Conservation (phyloP, 2,329 filamentous ascomycete species). For the Decorospora gaudefroyi region DNA sequence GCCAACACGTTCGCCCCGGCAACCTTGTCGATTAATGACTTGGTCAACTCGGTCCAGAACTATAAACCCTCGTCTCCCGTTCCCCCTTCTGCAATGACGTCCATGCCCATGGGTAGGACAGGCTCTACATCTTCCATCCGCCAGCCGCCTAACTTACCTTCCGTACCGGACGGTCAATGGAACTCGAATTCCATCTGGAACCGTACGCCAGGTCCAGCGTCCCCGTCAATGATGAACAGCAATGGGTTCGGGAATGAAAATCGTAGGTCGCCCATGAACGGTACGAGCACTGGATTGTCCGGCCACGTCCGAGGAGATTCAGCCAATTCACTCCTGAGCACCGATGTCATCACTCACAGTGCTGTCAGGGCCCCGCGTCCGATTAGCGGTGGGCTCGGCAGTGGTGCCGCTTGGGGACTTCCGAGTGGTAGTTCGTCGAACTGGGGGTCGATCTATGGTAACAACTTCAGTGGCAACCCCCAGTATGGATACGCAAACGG, state of each 20-base stretch:
- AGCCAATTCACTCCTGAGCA: conserved; percentile 49
- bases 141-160: conserved; percentile 43
- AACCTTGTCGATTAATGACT: conserved; percentile 43
- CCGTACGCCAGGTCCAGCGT: conserved; percentile 39
- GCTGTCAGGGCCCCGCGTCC: conserved; percentile 24
- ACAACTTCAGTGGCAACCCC: conserved; percentile 25
- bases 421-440: conserved; percentile 28
- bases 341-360: conserved; percentile 25
- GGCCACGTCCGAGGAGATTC: conserved; percentile 53
- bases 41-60: conserved; percentile 46
- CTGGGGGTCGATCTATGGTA: conserved; percentile 35
- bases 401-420: conserved; percentile 42
- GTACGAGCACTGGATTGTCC: conserved; percentile 38
- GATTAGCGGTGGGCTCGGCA: conserved; percentile 39
- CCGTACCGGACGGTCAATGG: conserved; percentile 44
- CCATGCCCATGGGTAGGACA: conserved; percentile 42
- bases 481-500: conserved; percentile 26
- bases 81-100: conserved; percentile 30
- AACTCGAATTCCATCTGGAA: conserved; percentile 48
- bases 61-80: conserved; percentile 41
- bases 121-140: conserved; percentile 44
- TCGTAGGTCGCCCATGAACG: conserved; percentile 41
- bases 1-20: conserved; percentile 38
- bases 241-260: conserved; percentile 23
- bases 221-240: conserved; percentile 31